These are phyloP conservation scores for Mariannaea sp. DNA, from an alignment of 2,329 filamentous ascomycete species.

Conservation along the genomic window DNA sequence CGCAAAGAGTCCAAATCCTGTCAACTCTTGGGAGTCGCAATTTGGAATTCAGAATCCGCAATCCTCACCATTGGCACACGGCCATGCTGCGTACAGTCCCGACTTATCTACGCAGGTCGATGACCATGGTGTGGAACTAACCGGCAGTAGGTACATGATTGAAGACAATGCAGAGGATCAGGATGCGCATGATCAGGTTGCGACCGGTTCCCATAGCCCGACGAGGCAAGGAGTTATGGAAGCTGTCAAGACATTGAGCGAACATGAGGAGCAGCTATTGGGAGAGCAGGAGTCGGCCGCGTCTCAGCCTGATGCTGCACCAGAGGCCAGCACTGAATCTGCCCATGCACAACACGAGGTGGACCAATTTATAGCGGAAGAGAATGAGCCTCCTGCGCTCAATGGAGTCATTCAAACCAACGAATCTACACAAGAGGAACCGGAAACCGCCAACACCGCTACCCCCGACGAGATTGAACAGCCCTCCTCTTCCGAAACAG, in stretches of 20 bases:
- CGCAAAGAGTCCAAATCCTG: conserved; percentile 17
- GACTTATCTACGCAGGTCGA: conserved; percentile 21
- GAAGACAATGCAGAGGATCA: conserved; percentile 1
- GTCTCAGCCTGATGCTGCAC: not conserved
- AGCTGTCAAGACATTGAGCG: not conserved
- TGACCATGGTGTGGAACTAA: conserved; percentile 4
- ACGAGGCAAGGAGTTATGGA: not conserved
- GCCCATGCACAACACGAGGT: not conserved
- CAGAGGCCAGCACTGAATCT: not conserved
- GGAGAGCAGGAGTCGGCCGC: not conserved
- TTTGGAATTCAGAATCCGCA: conserved; percentile 6
- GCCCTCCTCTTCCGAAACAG: not conserved
- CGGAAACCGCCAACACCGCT: not conserved
- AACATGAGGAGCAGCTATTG: not conserved
- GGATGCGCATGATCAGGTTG: not conserved
- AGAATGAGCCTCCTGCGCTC: not conserved
- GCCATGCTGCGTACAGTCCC: not conserved
- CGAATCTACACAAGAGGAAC: not conserved
- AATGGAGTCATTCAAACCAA: not conserved
- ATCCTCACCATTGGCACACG: conserved; percentile 18
- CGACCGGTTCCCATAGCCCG: not conserved
- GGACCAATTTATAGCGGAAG: not conserved
- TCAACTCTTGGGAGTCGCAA: conserved; percentile 28
- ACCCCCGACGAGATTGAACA: not conserved
- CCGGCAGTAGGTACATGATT: not conserved